Percentiles rank a stretch among this genome's conserved stretches.
phyloP scores from a whole-genome alignment of 148 eudicot genomes.

The Amaranthus cruentus region DNA sequence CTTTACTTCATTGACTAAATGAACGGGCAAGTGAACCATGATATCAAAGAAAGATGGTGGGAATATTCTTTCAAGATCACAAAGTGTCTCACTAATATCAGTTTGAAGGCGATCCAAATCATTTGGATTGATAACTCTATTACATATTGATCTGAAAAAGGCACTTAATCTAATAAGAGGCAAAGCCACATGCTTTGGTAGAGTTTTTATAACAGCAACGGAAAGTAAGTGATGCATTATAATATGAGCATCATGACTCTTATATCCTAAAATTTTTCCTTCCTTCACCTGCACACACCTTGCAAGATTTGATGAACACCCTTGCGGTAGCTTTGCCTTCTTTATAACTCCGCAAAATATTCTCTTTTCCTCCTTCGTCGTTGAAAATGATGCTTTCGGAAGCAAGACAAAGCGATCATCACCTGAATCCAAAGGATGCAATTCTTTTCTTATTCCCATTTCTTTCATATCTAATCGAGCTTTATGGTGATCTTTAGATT shows the following conservation, averaged over 20 bases:
- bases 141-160: conserved; percentile 10
- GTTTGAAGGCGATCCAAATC: background rate
- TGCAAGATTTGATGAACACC: background rate
- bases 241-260: conserved; percentile 16
- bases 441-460: background rate
- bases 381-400: conserved; percentile 1
- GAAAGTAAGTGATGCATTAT: conserved; percentile 9
- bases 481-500: conserved; percentile 1
- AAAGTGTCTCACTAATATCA: background rate
- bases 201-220: background rate
- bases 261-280: background rate
- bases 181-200: background rate
- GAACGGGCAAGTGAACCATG: conserved; percentile 13
- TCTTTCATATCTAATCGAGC: conserved; percentile 7
- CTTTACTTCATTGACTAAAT: conserved; percentile 7
- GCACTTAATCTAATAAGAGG: background rate
- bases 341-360: background rate
- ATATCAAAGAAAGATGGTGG: conserved; percentile 14
- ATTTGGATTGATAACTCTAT: background rate
- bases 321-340: conserved; percentile 11
- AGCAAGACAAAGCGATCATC: background rate
- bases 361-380: background rate
- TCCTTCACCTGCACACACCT: conserved; percentile 7
- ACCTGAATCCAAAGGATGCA: background rate
- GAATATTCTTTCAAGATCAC: conserved; percentile 13